A percentile compares a stretch with the other conserved stretches of the same genome.
phyloP scores from a whole-genome alignment of 495 filamentous ascomycete species.

The Polyplosphaeria fusca region DNA sequence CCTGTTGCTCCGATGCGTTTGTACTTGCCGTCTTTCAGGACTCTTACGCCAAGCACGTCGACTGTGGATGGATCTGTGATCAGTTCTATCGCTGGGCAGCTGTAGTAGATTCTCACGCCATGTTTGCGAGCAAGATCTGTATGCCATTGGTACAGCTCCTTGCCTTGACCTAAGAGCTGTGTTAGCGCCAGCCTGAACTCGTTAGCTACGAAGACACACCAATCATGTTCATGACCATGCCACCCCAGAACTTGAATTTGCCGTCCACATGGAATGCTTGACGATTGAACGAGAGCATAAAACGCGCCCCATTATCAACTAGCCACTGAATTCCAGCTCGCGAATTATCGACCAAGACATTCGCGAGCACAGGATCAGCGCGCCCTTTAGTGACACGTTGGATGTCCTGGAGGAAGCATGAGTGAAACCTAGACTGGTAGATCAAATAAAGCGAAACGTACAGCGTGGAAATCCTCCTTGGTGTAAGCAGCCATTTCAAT shows the following conservation, averaged over 20 bases:
- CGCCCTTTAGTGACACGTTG: constrained; percentile 49
- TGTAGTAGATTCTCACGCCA: constrained; percentile 47
- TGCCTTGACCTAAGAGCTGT: constrained; percentile 55
- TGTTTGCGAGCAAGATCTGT: constrained; percentile 42
- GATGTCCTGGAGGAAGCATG: too few species aligned
- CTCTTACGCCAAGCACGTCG: constrained; percentile 41
- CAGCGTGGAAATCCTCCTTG: constrained; percentile 42
- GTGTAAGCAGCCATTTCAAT: constrained; percentile 52
- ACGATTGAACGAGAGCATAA: constrained; percentile 58
- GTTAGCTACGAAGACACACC: too few species aligned
- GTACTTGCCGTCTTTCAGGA: constrained; percentile 36
- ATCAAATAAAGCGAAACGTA: too few species aligned
- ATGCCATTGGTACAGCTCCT: constrained; percentile 53
- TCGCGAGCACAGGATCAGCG: constrained; percentile 46
- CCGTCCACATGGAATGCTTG: constrained; percentile 58
- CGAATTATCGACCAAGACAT: constrained; percentile 48
- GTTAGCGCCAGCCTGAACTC: too few species aligned
- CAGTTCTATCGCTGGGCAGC: constrained; percentile 46
- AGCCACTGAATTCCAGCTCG: constrained; percentile 55
- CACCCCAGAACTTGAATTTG: constrained; percentile 61
- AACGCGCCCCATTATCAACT: constrained; percentile 49
- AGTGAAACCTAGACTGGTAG: too few species aligned
- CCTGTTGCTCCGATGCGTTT: constrained; percentile 37
- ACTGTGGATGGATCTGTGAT: constrained; percentile 41
- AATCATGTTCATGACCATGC: constrained; percentile 54